Base-by-base conservation (phyloP, 768 basidiomycete species). In the Lentinus brumalis region DNA sequence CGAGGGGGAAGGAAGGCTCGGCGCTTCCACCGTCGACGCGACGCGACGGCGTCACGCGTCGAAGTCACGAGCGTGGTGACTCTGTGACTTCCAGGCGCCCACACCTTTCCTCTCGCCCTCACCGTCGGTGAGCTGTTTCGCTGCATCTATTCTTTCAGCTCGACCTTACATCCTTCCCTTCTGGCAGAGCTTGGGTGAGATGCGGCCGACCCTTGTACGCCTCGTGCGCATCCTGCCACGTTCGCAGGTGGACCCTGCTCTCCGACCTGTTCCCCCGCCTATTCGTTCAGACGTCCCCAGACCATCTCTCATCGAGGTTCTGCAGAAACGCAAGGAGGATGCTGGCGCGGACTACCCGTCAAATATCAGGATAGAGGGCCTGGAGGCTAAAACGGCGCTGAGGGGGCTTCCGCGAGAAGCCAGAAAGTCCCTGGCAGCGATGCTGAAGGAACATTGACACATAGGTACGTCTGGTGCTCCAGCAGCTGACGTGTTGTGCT, bases 361-460 rank as follows among this genome's bases (percentile, higher is more conserved):
- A 30, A 84, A 84, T 55, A 72, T 84, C 49, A 80, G 83, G 40
- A 78, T 84, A 42, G 83, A 85, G 65, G 78, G 81, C 1, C 60
- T 77, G 45, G 63, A 81, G 50, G 73, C 72, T 40, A 77, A 72
- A 66, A 71, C 70, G 44, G 73, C 70, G 16, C 79, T 81, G 50
- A 73, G 73, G 41, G 75, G 76, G 26, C 76, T 80, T 0, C 75
- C 75, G 18, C 73, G 71, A 32, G 75, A 75, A 2, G 62, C 79
- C 5, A 67, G 78, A 50, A 69, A 71, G 42, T 74, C 75, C 58
- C 59, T 83, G 63, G 82, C 77, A 66, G 69, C 68, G 56, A 69
- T 81, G 52, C 38, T 71, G 54, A 70, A 66, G 60, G 75, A 75
- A 50, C 66, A 64, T 39, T 76, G 59, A 71, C 18, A 0, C 18